Evolutionary conservation across 2,329 filamentous ascomycete genomes (phyloP).

Genomic region (Fusarium sp.): DNA sequence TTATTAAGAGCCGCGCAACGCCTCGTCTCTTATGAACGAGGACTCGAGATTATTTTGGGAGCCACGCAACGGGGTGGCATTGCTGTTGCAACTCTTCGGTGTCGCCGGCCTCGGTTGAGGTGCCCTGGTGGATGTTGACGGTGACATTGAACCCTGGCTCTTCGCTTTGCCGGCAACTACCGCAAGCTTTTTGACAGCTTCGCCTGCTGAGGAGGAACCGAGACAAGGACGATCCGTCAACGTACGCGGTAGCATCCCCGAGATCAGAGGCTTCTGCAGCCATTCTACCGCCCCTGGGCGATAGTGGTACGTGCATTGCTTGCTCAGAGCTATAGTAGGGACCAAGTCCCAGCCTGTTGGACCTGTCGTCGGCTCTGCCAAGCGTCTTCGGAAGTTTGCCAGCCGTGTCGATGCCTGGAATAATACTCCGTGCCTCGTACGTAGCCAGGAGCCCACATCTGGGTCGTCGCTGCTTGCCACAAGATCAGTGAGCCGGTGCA

Average conservation of each 20-base stretch:
- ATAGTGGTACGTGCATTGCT: slow-evolving; percentile 31
- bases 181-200: slow-evolving; percentile 17
- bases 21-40: neutral
- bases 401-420: slow-evolving; percentile 11
- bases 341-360: slow-evolving; percentile 28
- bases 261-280: slow-evolving; percentile 20
- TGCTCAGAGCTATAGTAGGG: slow-evolving; percentile 15
- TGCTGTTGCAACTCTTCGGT: slow-evolving; percentile 15
- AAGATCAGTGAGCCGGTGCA: neutral
- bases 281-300: slow-evolving; percentile 6
- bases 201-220: slow-evolving; percentile 9
- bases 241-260: slow-evolving; percentile 22
- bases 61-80: slow-evolving; percentile 3
- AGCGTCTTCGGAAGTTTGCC: slow-evolving; percentile 2
- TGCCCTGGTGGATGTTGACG: slow-evolving; percentile 27
- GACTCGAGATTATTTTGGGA: slow-evolving; percentile 1
- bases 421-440: neutral
- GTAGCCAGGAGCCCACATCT: slow-evolving; percentile 5
- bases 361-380: slow-evolving; percentile 24
- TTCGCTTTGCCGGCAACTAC: slow-evolving; percentile 17
- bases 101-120: slow-evolving; percentile 17
- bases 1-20: neutral
- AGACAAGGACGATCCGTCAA: slow-evolving; percentile 7
- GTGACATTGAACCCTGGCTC: slow-evolving; percentile 23
- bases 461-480: slow-evolving; percentile 8